Conservation (phyloP, 306 rosid genomes). For the Rosa multiflora region DNA sequence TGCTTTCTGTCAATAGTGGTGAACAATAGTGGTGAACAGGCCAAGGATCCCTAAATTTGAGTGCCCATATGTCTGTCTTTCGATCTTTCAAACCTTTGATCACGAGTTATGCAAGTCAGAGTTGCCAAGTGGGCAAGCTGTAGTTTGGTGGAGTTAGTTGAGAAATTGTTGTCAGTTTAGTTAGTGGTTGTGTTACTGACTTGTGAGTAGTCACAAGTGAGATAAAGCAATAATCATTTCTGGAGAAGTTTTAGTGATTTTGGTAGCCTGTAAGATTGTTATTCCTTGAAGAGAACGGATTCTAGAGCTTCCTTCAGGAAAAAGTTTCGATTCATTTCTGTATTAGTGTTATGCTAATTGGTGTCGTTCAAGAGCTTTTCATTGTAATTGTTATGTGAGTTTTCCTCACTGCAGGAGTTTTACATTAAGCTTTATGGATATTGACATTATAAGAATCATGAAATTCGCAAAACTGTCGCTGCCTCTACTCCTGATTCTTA, state of each 20-base stretch:
- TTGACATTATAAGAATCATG: neutral
- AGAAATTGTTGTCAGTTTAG: neutral
- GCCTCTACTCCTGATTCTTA: neutral
- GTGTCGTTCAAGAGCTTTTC: neutral
- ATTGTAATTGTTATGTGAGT: neutral
- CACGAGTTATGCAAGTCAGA: constrained; percentile 1
- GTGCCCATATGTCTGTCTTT: neutral
- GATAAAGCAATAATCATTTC: neutral
- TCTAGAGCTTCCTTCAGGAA: neutral
- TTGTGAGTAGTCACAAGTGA: neutral
- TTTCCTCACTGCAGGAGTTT: neutral
- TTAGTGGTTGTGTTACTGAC: neutral
- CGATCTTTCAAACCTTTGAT: neutral
- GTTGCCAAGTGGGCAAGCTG: neutral
- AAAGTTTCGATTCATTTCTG: neutral
- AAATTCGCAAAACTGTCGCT: no score
- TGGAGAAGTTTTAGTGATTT: neutral
- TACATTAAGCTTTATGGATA: neutral
- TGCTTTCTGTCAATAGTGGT: constrained; percentile 11
- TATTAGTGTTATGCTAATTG: neutral
- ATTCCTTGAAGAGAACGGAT: neutral
- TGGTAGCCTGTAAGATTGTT: neutral
- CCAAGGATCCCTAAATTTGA: neutral
- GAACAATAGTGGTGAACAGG: constrained; percentile 1
- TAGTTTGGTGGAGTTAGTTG: neutral